Evolutionary conservation across 345 rosid genomes (phyloP).

Genomic region (Eucalyptus melliodora): DNA sequence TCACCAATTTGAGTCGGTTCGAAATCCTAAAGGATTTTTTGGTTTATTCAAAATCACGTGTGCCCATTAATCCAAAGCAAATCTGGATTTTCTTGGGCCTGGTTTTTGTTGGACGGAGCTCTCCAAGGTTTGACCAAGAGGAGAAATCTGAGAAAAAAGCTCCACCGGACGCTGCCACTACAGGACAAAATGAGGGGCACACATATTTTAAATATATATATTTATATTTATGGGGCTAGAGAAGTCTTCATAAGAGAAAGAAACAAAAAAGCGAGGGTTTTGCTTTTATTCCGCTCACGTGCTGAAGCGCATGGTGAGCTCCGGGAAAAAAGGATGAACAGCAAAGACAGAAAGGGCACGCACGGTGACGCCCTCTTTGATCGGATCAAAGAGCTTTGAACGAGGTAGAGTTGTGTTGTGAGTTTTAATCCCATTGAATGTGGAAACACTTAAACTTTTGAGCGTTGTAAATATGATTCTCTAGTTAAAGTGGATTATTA

Average conservation of each 20-base stretch:
- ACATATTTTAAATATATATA: not conserved
- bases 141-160: not conserved
- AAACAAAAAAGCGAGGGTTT: not conserved
- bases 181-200: not conserved
- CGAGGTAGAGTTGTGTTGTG: too few relatives aligned
- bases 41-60: not conserved
- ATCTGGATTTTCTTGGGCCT: not conserved
- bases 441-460: too few relatives aligned
- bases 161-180: not conserved
- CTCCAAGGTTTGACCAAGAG: not conserved
- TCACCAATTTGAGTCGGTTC: rapidly evolving
- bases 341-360: too few relatives aligned
- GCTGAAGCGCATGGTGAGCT: too few relatives aligned
- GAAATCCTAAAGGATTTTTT: not conserved
- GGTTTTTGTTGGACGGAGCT: not conserved
- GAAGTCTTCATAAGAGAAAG: not conserved
- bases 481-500: rapidly evolving
- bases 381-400: too few relatives aligned
- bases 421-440: too few relatives aligned
- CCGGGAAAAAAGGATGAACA: too few relatives aligned
- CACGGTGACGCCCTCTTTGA: not conserved
- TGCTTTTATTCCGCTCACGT: not conserved
- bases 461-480: rapidly evolving
- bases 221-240: not conserved
- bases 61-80: not conserved